A percentile compares a stretch with the other conserved stretches of the same genome.
phyloP scores from a whole-genome alignment of 1,284 basidiomycete genomes.

The Cutaneotrichosporon sp. region DNA sequence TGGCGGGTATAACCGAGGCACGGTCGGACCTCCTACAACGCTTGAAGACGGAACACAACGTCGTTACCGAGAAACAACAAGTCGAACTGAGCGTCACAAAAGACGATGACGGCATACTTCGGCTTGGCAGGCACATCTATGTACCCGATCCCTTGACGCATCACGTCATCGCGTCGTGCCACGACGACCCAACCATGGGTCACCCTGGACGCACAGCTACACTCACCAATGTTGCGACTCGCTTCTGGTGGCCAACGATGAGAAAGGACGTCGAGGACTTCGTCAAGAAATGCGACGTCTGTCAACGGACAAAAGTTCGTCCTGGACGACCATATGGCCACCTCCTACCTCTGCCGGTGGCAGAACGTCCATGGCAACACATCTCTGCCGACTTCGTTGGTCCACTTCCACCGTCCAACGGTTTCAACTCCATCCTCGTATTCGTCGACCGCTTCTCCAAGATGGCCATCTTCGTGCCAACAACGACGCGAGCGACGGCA shows the following conservation, averaged over 20 bases:
- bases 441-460: conserved; percentile 54
- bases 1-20: too few species aligned
- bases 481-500: too few species aligned
- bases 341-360: conserved; percentile 48
- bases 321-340: conserved; percentile 50
- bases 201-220: conserved; percentile 57
- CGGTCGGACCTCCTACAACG: too few species aligned
- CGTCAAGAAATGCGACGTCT: conserved; percentile 45
- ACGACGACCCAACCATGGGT: conserved; percentile 30
- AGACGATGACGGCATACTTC: too few species aligned
- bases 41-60: too few species aligned
- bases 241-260: conserved; percentile 41
- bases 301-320: conserved; percentile 45
- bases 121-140: too few species aligned
- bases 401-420: conserved; percentile 52
- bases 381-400: conserved; percentile 58
- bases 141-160: not conserved
- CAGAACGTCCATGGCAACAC: conserved; percentile 49
- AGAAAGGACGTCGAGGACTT: conserved; percentile 28
- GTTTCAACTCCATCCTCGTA: conserved; percentile 53
- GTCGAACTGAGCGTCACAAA: too few species aligned
- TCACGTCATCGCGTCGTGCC: too few species aligned
- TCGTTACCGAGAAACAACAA: too few species aligned
- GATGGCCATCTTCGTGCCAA: conserved; percentile 4
- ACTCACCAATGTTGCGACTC: conserved; percentile 25